Evolutionary conservation across 1,284 basidiomycete genomes (phyloP).

Genomic region (Leccinum solheimii): DNA sequence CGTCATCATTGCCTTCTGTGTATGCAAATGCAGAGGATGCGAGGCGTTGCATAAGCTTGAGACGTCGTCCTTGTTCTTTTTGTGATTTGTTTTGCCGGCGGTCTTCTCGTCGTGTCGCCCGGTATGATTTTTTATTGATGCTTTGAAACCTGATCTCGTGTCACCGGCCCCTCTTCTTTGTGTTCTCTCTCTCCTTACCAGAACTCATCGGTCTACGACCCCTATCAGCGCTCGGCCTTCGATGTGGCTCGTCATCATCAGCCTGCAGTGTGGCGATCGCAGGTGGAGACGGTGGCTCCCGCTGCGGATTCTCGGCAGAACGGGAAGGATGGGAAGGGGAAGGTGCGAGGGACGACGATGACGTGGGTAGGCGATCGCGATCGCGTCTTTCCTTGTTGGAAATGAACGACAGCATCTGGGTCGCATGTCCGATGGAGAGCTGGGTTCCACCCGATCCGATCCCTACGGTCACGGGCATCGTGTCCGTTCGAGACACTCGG

Average conservation of each 20-base stretch:
- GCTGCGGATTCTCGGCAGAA: slow-evolving; percentile 20
- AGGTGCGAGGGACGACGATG: slow-evolving; percentile 23
- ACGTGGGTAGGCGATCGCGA: slow-evolving; percentile 27
- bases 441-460: slow-evolving; percentile 32
- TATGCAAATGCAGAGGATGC: neutral
- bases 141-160: neutral
- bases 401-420: slow-evolving; percentile 27
- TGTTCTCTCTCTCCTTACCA: slow-evolving; percentile 17
- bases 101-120: neutral
- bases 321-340: slow-evolving; percentile 17
- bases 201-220: slow-evolving; percentile 31
- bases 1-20: neutral
- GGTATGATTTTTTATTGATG: neutral
- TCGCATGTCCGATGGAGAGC: slow-evolving; percentile 23
- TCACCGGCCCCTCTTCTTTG: neutral
- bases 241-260: slow-evolving; percentile 30
- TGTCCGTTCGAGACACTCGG: slow-evolving; percentile 29
- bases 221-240: slow-evolving; percentile 19
- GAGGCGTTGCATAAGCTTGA: neutral
- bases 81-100: neutral
- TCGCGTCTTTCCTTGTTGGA: slow-evolving; percentile 31
- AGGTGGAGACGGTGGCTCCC: slow-evolving; percentile 32
- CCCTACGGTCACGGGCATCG: slow-evolving; percentile 27
- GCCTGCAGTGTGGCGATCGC: slow-evolving; percentile 33
- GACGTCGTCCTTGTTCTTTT: neutral